Base-by-base conservation (phyloP, 2,329 filamentous ascomycete species). In the Paecilomyces variotii region DNA sequence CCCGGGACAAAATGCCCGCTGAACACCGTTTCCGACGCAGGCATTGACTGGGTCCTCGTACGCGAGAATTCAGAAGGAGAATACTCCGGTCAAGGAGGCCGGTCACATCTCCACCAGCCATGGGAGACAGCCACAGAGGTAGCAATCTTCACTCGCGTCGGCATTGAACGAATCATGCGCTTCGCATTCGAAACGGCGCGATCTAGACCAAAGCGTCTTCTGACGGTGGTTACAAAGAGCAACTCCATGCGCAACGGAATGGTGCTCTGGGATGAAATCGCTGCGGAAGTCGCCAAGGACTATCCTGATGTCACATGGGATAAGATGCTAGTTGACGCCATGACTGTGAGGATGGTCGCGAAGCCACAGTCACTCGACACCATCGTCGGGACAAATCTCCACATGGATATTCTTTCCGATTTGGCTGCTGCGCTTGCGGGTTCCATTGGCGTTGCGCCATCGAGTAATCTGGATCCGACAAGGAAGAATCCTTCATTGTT, bases 41-140 rank as follows among this genome's bases (percentile, higher is more conserved):
- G 87, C 55, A 79, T 87, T 0, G 83, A 87, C 71, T 87, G 84
- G 84, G 82, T 87, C 9, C 86, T 87, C 57, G 74, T 87, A 49
- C 82, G 85, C 26, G 86, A 87, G 72, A 87, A 87, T 70, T 84
- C 82, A 27, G 85, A 87, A 63, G 85, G 85, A 56, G 85, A 87
- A 65, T 87, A 87, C 61, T 83, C 84, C 0, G 84, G 85, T 0
- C 84, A 87, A 59, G 85, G 85, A 1, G 85, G 85, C 0, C 79
- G 83, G 0, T 84, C 83, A 0, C 85, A 87, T 70, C 72, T 74
- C 1, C 81, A 83, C 7, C 75, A 79, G 57, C 76, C 81, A 0
- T 86, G 84, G 83, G 84, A 87, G 67, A 77, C 75, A 0, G 82
- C 83, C 0, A 87, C 84, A 0, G 85, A 87, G 68, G 82, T 85